Evolutionary conservation across 768 basidiomycete species (phyloP).

Genomic region (Rhodosporidiobolus sp.): DNA sequence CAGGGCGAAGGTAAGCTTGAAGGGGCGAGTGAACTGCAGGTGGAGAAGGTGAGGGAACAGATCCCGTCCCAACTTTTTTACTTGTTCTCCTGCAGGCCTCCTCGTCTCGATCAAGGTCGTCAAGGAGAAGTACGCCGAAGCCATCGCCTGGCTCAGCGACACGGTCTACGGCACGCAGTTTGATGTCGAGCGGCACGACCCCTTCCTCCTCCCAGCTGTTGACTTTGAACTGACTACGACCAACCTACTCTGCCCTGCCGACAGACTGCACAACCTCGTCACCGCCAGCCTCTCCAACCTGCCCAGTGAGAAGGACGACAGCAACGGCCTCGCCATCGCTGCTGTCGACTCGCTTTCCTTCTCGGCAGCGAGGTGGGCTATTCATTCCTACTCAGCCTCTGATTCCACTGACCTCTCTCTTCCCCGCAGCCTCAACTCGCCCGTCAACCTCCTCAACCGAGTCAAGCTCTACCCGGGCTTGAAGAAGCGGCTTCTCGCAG

Average conservation of each 20-base stretch:
- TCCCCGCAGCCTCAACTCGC: neutral
- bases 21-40: no score
- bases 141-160: conserved; percentile 80
- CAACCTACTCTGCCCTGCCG: neutral
- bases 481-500: conserved; percentile 64
- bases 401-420: no score
- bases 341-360: conserved; percentile 59
- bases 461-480: conserved; percentile 73
- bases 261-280: conserved; percentile 71
- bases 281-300: conserved; percentile 84
- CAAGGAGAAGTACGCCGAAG: conserved; percentile 72
- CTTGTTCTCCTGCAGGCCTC: conserved; percentile 45
- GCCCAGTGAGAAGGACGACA: conserved; percentile 85
- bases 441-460: conserved; percentile 61
- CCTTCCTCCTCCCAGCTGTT: neutral
- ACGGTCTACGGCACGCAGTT: conserved; percentile 73
- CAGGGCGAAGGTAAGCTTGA: conserved; percentile 68
- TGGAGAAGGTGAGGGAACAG: no score
- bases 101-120: conserved; percentile 58
- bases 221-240: no score
- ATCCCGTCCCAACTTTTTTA: no score
- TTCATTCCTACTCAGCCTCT: no score
- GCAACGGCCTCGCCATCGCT: conserved; percentile 69
- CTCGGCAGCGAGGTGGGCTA: neutral
- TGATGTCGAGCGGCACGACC: conserved; percentile 66